Evolutionary conservation across 2,329 filamentous ascomycete species (phyloP), one percentile per base, ranked within the genome.

Genomic region (Neobulgaria alba): DNA sequence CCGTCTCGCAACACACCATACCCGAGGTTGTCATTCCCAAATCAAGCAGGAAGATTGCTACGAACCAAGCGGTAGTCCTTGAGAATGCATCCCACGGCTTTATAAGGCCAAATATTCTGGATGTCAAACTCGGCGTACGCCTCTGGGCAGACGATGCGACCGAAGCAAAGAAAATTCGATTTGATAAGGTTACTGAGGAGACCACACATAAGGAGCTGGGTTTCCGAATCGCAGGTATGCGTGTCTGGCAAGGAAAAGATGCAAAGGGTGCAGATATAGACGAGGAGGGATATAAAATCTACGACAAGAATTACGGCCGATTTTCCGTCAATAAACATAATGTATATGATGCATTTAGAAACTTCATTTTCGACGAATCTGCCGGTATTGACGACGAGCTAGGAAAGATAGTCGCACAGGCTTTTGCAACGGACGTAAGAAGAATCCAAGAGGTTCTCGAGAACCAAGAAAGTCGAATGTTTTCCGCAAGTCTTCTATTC

Each of bases 121-220:
- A 98, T 58, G 76, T 94, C 50, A 98, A 98, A 66, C 76, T 98
- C 15, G 92, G 92, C 32, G 73, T 79, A 36, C 75, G 85, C 21
- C 67, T 98, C 4, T 96, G 88, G 82, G 90, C 85, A 10, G 85
- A 94, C 45, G 69, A 79, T 47, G 77, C 77, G 17, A 69, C 73
- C 0, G 51, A 61, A 18, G 67, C 77, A 54, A 82, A 82, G 64
- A 72, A 73, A 53, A 57, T 63, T 26, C 69, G 76, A 20, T 79
- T 82, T 54, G 70, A 78, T 50, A 68, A 75, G 57, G 75, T 82
- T 43, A 67, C 68, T 21, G 59, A 63, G 19, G 66, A 71, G 54
- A 81, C 77, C 3, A 82, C 77, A 8, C 77, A 80, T 49, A 68
- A 67, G 23, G 68, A 68, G 17, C 65, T 75, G 23, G 77, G 77